Base-by-base conservation (phyloP, 192 early-diverging fungal species). In the Coemansia sp. region DNA sequence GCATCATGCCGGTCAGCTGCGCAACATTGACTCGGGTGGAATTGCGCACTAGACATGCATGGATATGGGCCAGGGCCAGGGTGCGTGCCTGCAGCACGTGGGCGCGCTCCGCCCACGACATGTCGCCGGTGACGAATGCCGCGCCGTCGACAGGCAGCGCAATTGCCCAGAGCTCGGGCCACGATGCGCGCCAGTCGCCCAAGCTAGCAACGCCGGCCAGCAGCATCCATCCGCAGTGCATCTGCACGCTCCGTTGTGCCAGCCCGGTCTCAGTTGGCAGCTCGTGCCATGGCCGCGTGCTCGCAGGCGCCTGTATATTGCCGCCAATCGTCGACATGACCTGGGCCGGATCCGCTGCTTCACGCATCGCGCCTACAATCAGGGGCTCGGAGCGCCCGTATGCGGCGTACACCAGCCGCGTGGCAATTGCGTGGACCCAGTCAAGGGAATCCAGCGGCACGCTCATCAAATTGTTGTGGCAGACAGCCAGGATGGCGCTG, bases 361-460 rank as follows among this genome's bases (percentile, higher is more conserved):
- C 20, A 2, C 31, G 21, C 19, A 17, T 27, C 7, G 11, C 35
- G 14, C 40, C 20, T 3, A 60, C 45, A 12, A 60, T 39, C 20
- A 46, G 56, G 12, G 70, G 62, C 11, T 65, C 70, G 1, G 25
- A 29, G 17, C 55, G 60, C 11, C 41, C 48, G 19, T 75, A 68
- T 23, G 60, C 79, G 30, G 67, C 69, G 50, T 88, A 84, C 15
- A 96, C 70, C 19, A 96, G 57, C 51, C 91, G 87, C 11, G 78
- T 83, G 8, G 89, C 79, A 7, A 95, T 67, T 1, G 85, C 81
- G 47, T 92, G 91, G 9, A 91, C 82, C 57, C 86, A 83, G 17
- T 89, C 88, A 25, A 83, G 78, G 36, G 87, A 63, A 28, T 93
- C 94, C 58, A 90, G 88, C 0, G 91, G 87, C 5, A 70, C 42